phyloP scores from a whole-genome alignment of 2,329 filamentous ascomycete genomes.

The Colletotrichum tofieldiae region DNA sequence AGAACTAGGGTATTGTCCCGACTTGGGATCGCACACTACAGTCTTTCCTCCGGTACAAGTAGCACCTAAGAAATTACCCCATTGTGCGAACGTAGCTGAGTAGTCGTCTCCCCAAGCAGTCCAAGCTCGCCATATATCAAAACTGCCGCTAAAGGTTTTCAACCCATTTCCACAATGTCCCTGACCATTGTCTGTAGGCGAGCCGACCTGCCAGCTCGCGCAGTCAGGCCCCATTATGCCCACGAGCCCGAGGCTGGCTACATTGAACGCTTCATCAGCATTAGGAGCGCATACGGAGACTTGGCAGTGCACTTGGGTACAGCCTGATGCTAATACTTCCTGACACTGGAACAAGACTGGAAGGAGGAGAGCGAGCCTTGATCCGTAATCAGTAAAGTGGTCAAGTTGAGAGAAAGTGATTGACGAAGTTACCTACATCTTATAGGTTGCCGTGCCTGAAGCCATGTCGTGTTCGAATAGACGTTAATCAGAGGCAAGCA shows the following conservation, averaged over 20 bases:
- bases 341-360: neutral
- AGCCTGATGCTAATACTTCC: neutral
- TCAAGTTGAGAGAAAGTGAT: neutral
- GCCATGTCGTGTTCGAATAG: neutral
- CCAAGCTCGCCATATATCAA: slow-evolving; percentile 27
- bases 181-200: slow-evolving; percentile 6
- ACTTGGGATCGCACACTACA: slow-evolving; percentile 21
- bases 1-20: slow-evolving; percentile 16
- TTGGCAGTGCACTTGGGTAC: slow-evolving; percentile 21
- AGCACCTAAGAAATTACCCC: slow-evolving; percentile 24
- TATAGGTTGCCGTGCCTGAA: neutral
- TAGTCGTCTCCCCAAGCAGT: slow-evolving; percentile 12
- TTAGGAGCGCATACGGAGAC: slow-evolving; percentile 26
- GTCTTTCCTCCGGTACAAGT: slow-evolving; percentile 20
- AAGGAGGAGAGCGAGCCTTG: neutral
- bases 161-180: slow-evolving; percentile 3
- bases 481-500: neutral
- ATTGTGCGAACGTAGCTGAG: slow-evolving; percentile 19
- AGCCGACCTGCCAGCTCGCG: slow-evolving; percentile 14
- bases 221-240: slow-evolving; percentile 35
- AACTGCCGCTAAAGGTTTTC: neutral
- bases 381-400: neutral
- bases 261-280: slow-evolving; percentile 23
- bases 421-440: neutral
- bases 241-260: slow-evolving; percentile 26